Percentiles rank a stretch among this genome's conserved stretches.
phyloP scores from a whole-genome alignment of 2,329 filamentous ascomycete species.

The Colletotrichum limetticola region DNA sequence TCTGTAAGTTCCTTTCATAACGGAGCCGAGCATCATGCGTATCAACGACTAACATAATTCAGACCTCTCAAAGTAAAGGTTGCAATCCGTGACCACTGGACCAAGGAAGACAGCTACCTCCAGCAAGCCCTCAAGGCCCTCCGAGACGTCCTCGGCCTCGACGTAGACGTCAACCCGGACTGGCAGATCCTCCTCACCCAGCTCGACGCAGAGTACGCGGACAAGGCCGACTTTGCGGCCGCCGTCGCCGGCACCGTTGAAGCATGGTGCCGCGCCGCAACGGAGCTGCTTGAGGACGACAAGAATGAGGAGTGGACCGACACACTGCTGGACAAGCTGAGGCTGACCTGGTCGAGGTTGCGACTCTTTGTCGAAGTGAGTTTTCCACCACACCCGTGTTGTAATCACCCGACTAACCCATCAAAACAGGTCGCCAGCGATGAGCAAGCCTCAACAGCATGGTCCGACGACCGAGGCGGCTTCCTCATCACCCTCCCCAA shows the following conservation, averaged over 20 bases:
- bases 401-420: not conserved
- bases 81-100: slow-evolving; percentile 56
- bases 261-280: slow-evolving; percentile 51
- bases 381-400: not conserved
- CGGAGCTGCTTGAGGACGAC: slow-evolving; percentile 53
- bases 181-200: slow-evolving; percentile 54
- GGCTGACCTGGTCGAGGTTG: slow-evolving; percentile 40
- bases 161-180: slow-evolving; percentile 52
- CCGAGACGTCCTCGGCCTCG: slow-evolving; percentile 50
- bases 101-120: slow-evolving; percentile 44
- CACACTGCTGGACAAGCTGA: slow-evolving; percentile 49
- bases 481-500: slow-evolving; percentile 54
- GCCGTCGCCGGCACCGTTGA: slow-evolving; percentile 49
- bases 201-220: slow-evolving; percentile 50
- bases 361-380: slow-evolving; percentile 50
- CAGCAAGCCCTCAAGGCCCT: slow-evolving; percentile 47
- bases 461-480: slow-evolving; percentile 48
- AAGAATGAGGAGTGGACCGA: slow-evolving; percentile 54
- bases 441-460: slow-evolving; percentile 46
- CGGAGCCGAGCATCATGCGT: no score
- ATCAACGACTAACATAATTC: not conserved
- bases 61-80: slow-evolving; percentile 56
- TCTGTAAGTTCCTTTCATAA: no score
- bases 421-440: slow-evolving; percentile 37
- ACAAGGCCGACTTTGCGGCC: slow-evolving; percentile 52